Evolutionary conservation across 352 stramenopile genomes (phyloP), one percentile per base, ranked within the genome.

Genomic region (Elongisporangium prolatum): DNA sequence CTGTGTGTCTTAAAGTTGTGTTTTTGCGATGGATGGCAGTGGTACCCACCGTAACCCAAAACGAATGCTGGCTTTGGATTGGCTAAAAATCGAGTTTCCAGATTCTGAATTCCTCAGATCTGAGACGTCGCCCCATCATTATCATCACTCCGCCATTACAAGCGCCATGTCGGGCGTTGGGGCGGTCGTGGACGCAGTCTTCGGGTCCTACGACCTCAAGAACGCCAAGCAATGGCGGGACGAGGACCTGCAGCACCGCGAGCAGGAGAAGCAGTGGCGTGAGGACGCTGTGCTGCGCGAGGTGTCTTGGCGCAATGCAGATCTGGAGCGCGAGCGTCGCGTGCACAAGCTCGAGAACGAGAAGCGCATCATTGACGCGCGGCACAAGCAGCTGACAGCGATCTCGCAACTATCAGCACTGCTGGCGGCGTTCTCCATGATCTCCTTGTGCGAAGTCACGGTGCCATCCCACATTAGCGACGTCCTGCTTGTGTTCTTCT

Each of bases 191-290:
- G 78, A 88, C 59, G 81, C 80, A 28, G 80, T 94, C 54, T 90
- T 92, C 63, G 84, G 82, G 24, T 90, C 83, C 50, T 94, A 94
- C 59, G 84, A 94, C 57, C 68, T 92, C 57, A 90, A 92, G 71
- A 86, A 91, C 67, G 71, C 80, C 67, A 89, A 89, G 74, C 80
- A 89, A 57, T 94, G 84, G 84, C 82, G 84, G 14, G 74, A 91
- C 49, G 84, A 94, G 51, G 84, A 94, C 64, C 24, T 92, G 13
- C 59, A 86, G 47, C 66, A 88, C 60, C 80, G 80, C 44, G 77
- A 84, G 54, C 80, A 94, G 59, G 70, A 90, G 64, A 90, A 87
- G 58, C 84, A 94, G 65, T 91, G 80, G 78, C 76, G 82, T 2
- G 82, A 92, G 63, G 84, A 94, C 63, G 68, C 78, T 2, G 80